Evolutionary conservation across 352 stramenopile species (phyloP).

Genomic region (Pythium insidiosum): DNA sequence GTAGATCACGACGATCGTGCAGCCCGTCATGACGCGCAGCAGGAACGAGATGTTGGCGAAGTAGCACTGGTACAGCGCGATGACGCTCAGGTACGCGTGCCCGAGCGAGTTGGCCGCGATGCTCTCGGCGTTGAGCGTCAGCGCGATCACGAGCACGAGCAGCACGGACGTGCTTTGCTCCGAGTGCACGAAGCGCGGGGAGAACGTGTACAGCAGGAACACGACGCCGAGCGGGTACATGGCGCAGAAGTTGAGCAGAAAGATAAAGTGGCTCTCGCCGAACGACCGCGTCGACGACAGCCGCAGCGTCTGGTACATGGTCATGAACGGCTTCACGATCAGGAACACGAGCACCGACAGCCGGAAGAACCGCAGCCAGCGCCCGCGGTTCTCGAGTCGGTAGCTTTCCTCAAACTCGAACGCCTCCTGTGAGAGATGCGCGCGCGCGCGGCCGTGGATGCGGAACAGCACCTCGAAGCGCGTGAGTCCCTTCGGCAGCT

Average conservation of each 20-base stretch:
- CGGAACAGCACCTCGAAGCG: constrained; percentile 56
- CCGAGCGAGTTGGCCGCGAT: constrained; percentile 58
- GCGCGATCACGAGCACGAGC: constrained; percentile 44
- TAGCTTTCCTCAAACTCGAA: constrained; percentile 74
- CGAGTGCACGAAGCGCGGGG: constrained; percentile 42
- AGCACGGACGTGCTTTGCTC: constrained; percentile 44
- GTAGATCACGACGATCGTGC: constrained; percentile 57
- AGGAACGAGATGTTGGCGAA: constrained; percentile 76
- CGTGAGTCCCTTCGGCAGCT: constrained; percentile 59
- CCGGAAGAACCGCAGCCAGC: constrained; percentile 63
- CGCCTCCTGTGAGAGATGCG: constrained; percentile 32
- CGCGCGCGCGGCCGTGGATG: constrained; percentile 25
- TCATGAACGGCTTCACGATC: constrained; percentile 67
- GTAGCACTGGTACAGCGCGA: constrained; percentile 79
- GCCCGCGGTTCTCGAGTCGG: constrained; percentile 49
- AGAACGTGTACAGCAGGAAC: constrained; percentile 68
- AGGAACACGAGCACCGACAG: constrained; percentile 60
- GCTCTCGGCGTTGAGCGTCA: constrained; percentile 59
- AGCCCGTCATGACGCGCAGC: constrained; percentile 43
- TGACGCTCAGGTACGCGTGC: constrained; percentile 71
- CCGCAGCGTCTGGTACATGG: constrained; percentile 55
- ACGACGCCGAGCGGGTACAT: constrained; percentile 56
- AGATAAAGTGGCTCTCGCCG: constrained; percentile 50
- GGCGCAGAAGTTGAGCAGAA: constrained; percentile 70
- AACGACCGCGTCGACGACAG: constrained; percentile 40